phyloP scores from a whole-genome alignment of 768 basidiomycete species.

The Naganishia antarctica region DNA sequence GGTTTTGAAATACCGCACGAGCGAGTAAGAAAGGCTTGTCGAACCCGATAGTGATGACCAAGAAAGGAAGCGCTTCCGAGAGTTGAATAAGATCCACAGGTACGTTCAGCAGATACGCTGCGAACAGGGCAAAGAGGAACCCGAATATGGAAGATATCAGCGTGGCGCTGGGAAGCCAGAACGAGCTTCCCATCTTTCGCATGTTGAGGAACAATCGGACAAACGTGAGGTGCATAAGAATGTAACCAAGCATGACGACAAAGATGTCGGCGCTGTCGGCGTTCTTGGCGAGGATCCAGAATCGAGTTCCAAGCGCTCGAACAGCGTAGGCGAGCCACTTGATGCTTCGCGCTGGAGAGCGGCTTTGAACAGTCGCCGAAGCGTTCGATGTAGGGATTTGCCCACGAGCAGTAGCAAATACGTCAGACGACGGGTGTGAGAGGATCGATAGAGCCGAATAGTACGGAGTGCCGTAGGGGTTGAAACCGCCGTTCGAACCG shows the following conservation, averaged over 20 bases:
- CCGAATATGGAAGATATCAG: constrained; percentile 74
- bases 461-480: constrained; percentile 3
- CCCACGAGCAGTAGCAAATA: constrained; percentile 27
- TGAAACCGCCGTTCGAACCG: background rate
- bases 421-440: constrained; percentile 28
- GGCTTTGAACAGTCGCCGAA: background rate
- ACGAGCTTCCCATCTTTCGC: constrained; percentile 71
- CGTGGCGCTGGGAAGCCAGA: constrained; percentile 69
- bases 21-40: constrained; percentile 94
- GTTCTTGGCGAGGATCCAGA: constrained; percentile 84
- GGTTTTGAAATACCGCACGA: constrained; percentile 79
- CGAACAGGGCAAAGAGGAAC: constrained; percentile 75
- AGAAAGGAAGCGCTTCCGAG: constrained; percentile 92
- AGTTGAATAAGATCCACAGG: constrained; percentile 87
- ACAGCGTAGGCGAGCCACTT: constrained; percentile 88
- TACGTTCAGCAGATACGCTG: constrained; percentile 69
- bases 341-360: constrained; percentile 55
- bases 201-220: constrained; percentile 83
- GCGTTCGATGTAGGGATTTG: constrained; percentile 4
- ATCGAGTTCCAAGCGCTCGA: constrained; percentile 66
- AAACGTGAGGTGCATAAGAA: constrained; percentile 94
- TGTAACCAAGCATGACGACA: constrained; percentile 84
- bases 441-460: constrained; percentile 13
- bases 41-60: constrained; percentile 95
- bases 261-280: constrained; percentile 94